These are phyloP conservation scores for Albophoma yamanashiensis DNA, from an alignment of 2,329 filamentous ascomycete genomes.

Conservation along the genomic window DNA sequence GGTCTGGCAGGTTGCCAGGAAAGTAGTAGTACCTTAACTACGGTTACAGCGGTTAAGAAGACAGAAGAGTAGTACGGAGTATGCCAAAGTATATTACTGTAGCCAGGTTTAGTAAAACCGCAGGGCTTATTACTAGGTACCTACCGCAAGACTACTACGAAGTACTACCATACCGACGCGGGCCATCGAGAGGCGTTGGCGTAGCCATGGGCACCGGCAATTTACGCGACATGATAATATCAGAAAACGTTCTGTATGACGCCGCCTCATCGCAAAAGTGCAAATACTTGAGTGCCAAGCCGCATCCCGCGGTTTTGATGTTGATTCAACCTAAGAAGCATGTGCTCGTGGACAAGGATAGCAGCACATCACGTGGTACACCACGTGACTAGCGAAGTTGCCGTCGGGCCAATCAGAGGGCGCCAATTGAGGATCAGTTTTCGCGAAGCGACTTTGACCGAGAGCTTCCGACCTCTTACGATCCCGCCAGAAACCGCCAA, in stretches of 20 bases:
- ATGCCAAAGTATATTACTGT: too few species aligned
- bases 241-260: not conserved
- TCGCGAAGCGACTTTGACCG: conserved; percentile 27
- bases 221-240: not conserved
- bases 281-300: not conserved
- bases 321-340: not conserved
- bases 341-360: not conserved
- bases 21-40: too few species aligned
- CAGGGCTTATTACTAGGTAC: too few species aligned
- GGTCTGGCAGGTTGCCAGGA: too few species aligned
- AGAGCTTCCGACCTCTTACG: conserved; percentile 30
- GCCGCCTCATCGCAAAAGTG: not conserved
- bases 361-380: not conserved
- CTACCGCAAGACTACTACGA: too few species aligned
- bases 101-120: too few species aligned
- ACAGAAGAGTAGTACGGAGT: too few species aligned
- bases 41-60: too few species aligned
- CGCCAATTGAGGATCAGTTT: conserved; percentile 39
- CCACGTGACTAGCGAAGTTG: conserved; percentile 14
- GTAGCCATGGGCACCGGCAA: not conserved
- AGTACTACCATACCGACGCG: too few species aligned
- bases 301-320: not conserved
- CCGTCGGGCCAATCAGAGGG: conserved; percentile 32
- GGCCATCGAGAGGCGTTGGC: not conserved
- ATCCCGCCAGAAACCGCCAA: conserved; percentile 20